Evolutionary conservation across 345 rosid species (phyloP), one percentile per base, ranked within the genome.

Genomic region (Aquilaria sinensis): DNA sequence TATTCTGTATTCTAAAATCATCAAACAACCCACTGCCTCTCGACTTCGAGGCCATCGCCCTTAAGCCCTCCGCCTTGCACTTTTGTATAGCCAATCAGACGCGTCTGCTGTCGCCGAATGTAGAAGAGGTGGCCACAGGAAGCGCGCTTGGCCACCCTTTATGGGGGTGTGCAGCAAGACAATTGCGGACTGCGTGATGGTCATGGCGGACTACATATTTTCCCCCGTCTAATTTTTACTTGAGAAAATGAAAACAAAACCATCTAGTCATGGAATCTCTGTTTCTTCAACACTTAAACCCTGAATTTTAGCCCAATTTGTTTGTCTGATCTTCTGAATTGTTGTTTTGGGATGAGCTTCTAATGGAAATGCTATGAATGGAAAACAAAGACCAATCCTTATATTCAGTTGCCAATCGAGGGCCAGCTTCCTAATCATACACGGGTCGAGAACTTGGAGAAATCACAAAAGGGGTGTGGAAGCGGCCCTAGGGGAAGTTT

Each of bases 401-500:
- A 1, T 64, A 71, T 45, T 57, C 62, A 1, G 48, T 63, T 31
- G 67, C 56, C 5, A 64, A 56, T 63, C 4, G 2, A 56, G 29
- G 4, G 1, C 57, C 23, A 16, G 23, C 23, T 16, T 16, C 23
- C 23, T 16, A 16, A 16, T 16, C 33, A 65, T 33, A 41, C 69
- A 73, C 23, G 23, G 23, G 23, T 16, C 23, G 23, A 62, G 73
- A 76, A 68, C 51, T 48, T 63, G 54, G 79, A 74, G 33, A 84
- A 64, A 53, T 60, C 82, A 4, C 81, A 77, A 69, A 88, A 77
- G 92, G 92, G 29, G 92, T 85, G 0, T 70, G 96, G 67, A 80
- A 64, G 77, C 57, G 96, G 68, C 96, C 92, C 0, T 85, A 92
- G 92, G 92, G 96, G 4, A 83, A 83, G 41, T 85, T 12, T 8